Conservation (phyloP, 257 asterid species). For the Scutellaria baicalensis region DNA sequence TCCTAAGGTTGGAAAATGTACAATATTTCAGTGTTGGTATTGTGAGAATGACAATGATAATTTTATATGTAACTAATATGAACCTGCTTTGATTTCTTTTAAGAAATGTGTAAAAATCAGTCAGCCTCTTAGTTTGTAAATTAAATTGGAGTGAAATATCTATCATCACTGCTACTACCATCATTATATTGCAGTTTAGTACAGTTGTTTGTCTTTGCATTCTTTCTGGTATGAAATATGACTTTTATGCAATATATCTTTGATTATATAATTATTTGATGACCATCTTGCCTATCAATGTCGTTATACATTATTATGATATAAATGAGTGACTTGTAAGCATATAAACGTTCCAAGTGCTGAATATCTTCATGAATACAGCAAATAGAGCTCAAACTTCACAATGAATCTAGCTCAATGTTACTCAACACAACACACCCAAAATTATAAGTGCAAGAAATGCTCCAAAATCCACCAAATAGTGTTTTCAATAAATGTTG, state of each 20-base stretch:
- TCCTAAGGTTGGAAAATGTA: constrained; percentile 24
- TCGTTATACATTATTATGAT: no score
- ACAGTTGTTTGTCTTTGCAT: neutral
- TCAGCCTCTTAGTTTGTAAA: neutral
- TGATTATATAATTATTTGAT: no score
- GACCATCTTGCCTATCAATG: no score
- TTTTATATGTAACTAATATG: constrained; percentile 10
- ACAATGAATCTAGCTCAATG: no score
- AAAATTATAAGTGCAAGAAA: neutral
- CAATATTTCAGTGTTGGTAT: constrained; percentile 8
- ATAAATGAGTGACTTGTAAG: no score
- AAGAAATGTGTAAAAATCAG: constrained; percentile 20
- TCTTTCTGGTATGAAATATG: no score
- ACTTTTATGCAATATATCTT: no score
- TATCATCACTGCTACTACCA: neutral
- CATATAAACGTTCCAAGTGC: no score
- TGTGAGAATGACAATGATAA: constrained; percentile 3
- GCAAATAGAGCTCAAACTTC: no score
- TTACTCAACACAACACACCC: no score
- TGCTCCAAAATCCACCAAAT: constrained; percentile 22
- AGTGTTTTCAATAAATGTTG: constrained; percentile 13
- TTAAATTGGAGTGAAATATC: neutral
- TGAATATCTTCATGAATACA: no score
- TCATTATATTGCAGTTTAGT: no score
- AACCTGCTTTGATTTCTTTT: neutral